Base-by-base conservation (phyloP, 2,329 filamentous ascomycete genomes). In the Neofusicoccum laricinum region DNA sequence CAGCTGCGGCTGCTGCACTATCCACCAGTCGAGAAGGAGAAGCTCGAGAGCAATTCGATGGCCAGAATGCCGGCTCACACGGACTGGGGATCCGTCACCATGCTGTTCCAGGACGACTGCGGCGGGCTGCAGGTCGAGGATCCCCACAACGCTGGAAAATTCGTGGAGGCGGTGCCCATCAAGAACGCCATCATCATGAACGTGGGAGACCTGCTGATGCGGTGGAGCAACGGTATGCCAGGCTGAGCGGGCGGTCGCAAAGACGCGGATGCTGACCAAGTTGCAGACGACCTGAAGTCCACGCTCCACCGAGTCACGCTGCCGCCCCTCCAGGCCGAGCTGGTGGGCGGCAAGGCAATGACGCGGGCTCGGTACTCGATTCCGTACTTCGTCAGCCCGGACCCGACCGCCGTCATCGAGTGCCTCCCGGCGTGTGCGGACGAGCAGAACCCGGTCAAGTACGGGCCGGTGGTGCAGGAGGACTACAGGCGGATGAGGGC, bases 1-100 rank as follows among this genome's bases (percentile, higher is more conserved):
- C 86, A 88, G 66, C 76, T 89, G 10, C 81, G 87, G 1, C 72
- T 90, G 30, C 75, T 88, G 15, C 86, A 89, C 70, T 89, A 86
- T 66, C 83, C 84, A 0, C 75, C 80, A 2, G 75, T 85, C 4
- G 76, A 79, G 30, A 79, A 78, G 4, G 74, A 76, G 36, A 77
- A 76, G 40, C 71, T 85, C 19, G 75, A 78, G 34, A 78, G 75
- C 46, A 76, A 79, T 12, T 69, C 75, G 15, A 76, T 80, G 41
- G 78, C 81, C 10, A 76, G 84, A 11, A 84, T 85, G 57, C 80
- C 82, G 0, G 79, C 82, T 3, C 84, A 86, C 71, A 84, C 79
- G 2, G 84, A 86, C 68, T 86, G 83, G 79, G 62, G 62, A n/a
- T 76, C 75, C 0, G 70, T 77, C 53, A 78, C 76, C 0, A 71